Evolutionary conservation across 805 yeast genomes (phyloP).

Genomic region (Isabelozyma pseudorhagii): DNA sequence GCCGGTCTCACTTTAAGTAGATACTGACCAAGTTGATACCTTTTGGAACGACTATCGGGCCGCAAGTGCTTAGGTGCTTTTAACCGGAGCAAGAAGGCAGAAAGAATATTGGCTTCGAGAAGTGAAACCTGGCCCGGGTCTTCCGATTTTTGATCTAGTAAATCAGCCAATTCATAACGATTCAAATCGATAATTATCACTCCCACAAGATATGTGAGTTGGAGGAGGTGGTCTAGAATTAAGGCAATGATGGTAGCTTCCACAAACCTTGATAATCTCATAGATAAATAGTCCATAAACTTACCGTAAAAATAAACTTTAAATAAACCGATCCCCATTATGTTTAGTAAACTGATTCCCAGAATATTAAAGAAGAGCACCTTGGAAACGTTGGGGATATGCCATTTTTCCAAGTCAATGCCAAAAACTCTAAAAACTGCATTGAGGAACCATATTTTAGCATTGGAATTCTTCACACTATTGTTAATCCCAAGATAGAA

Average conservation of each 20-base stretch:
- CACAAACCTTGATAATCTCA: slow-evolving; percentile 7
- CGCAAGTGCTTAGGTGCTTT: slow-evolving; percentile 7
- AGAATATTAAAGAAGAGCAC: slow-evolving; percentile 15
- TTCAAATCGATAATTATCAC: slow-evolving; percentile 66
- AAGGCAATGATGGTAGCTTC: slow-evolving; percentile 38
- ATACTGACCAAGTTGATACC: slow-evolving; percentile 30
- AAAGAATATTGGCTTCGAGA: slow-evolving; percentile 23
- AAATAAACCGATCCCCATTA: slow-evolving; percentile 4
- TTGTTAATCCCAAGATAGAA: slow-evolving; percentile 27
- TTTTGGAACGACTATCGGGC: slow-evolving; percentile 14
- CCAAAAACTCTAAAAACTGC: neutral
- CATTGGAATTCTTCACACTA: neutral
- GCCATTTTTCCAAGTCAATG: slow-evolving; percentile 2
- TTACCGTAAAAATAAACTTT: slow-evolving; percentile 10
- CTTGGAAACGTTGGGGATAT: slow-evolving; percentile 22
- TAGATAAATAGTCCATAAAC: slow-evolving; percentile 7
- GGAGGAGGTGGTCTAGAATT: slow-evolving; percentile 58
- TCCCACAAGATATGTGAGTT: slow-evolving; percentile 61
- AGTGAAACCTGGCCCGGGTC: slow-evolving; percentile 6
- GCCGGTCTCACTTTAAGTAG: slow-evolving; percentile 36
- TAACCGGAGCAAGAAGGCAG: slow-evolving; percentile 18
- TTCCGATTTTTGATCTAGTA: slow-evolving; percentile 21
- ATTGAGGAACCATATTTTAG: slow-evolving; percentile 4
- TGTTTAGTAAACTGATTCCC: slow-evolving; percentile 8
- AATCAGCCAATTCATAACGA: slow-evolving; percentile 58